Evolutionary conservation across 805 yeast genomes (phyloP).

Genomic region (Yamadazyma endophytica): DNA sequence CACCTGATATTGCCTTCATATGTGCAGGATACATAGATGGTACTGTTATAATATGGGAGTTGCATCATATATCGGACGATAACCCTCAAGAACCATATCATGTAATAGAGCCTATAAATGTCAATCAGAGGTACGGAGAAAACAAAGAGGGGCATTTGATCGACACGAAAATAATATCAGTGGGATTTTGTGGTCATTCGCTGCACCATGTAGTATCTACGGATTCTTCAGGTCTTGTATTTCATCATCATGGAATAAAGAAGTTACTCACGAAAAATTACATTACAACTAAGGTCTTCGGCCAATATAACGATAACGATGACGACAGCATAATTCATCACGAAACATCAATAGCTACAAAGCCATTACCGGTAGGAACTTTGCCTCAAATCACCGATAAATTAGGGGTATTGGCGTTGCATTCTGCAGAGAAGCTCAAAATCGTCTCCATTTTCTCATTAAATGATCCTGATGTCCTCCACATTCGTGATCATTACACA

Average conservation of each 20-base stretch:
- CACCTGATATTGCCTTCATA: slow-evolving; percentile 64
- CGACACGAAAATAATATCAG: slow-evolving; percentile 17
- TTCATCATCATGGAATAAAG: slow-evolving; percentile 61
- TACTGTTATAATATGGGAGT: slow-evolving; percentile 64
- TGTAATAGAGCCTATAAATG: slow-evolving; percentile 20
- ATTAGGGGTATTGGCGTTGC: slow-evolving; percentile 56
- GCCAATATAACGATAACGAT: slow-evolving; percentile 39
- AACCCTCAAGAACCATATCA: slow-evolving; percentile 48
- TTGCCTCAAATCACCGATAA: slow-evolving; percentile 50
- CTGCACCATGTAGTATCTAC: slow-evolving; percentile 25
- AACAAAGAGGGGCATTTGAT: slow-evolving; percentile 27
- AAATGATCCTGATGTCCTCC: slow-evolving; percentile 20
- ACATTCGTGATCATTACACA: slow-evolving; percentile 48
- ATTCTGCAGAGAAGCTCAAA: slow-evolving; percentile 47
- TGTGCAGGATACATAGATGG: slow-evolving; percentile 72
- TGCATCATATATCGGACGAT: no score
- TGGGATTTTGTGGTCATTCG: slow-evolving; percentile 26
- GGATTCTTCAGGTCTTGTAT: slow-evolving; percentile 41
- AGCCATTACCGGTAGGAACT: slow-evolving; percentile 59
- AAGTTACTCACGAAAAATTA: slow-evolving; percentile 50
- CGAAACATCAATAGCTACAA: slow-evolving; percentile 30
- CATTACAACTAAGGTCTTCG: slow-evolving; percentile 48
- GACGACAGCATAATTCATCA: no score
- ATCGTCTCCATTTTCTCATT: slow-evolving; percentile 53
- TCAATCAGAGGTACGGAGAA: slow-evolving; percentile 19